phyloP scores from a whole-genome alignment of 768 basidiomycete genomes.

The Boletus subcaerulescens region DNA sequence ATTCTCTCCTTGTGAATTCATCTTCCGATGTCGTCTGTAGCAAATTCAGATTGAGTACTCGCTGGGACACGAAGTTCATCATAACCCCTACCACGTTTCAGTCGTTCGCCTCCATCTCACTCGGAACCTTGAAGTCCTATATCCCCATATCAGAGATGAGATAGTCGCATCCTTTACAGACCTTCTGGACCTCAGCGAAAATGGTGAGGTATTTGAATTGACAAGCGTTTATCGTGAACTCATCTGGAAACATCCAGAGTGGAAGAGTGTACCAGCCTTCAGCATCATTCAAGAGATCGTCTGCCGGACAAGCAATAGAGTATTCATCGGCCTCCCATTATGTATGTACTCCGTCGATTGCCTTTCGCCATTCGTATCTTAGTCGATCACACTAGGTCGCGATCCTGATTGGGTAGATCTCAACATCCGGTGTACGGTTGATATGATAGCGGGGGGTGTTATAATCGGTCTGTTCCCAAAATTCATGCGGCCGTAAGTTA shows the following conservation, averaged over 20 bases:
- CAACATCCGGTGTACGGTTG: conserved; percentile 29
- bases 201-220: not conserved
- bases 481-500: not conserved
- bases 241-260: not conserved
- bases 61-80: conserved; percentile 30
- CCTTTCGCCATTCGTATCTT: not conserved
- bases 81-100: conserved; percentile 31
- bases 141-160: conserved; percentile 45
- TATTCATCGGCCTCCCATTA: conserved; percentile 6
- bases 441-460: conserved; percentile 14
- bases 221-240: not conserved
- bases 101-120: conserved; percentile 26
- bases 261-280: not conserved
- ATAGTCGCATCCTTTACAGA: conserved; percentile 39
- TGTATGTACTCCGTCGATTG: conserved; percentile 28
- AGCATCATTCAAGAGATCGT: not conserved
- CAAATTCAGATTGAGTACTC: conserved; percentile 36
- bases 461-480: not conserved
- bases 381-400: conserved; percentile 31
- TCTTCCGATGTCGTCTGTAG: conserved; percentile 21
- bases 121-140: conserved; percentile 37
- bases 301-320: not conserved
- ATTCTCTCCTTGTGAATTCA: no score
- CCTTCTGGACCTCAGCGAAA: conserved; percentile 25
- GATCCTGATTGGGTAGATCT: conserved; percentile 35